Conservation (phyloP, 148 eudicot species). For the Vaccinium vitisidaea region DNA sequence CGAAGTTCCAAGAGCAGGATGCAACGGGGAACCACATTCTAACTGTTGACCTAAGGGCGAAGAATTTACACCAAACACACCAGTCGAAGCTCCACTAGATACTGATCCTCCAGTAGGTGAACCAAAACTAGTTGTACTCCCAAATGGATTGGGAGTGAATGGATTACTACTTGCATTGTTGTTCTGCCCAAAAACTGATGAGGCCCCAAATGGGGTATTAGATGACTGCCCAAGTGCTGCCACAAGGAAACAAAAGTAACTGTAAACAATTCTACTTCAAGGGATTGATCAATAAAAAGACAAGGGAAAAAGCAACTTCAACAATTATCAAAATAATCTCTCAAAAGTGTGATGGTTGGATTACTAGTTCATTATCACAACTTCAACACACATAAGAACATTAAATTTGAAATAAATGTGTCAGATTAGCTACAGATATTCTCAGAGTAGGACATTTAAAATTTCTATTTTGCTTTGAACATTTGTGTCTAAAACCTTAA, state of each 20-base stretch:
- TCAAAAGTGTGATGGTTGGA: background rate
- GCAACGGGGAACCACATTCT: background rate
- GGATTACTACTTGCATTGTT: slow-evolving; percentile 15
- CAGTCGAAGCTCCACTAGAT: slow-evolving; percentile 24
- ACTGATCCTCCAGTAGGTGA: background rate
- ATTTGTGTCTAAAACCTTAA: background rate
- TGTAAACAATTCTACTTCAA: background rate
- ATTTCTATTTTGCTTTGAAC: background rate
- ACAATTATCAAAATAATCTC: background rate
- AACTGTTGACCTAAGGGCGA: slow-evolving; percentile 8
- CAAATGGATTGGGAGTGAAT: slow-evolving; percentile 11
- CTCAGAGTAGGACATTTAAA: background rate
- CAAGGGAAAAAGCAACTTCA: background rate
- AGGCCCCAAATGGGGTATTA: slow-evolving; percentile 5
- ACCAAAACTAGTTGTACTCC: slow-evolving; percentile 19
- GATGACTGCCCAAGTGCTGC: slow-evolving; percentile 23
- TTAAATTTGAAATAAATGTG: background rate
- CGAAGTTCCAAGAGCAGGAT: slow-evolving; percentile 19
- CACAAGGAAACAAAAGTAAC: slow-evolving; percentile 7
- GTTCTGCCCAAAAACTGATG: slow-evolving; percentile 20
- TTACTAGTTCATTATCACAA: background rate
- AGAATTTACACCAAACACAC: slow-evolving; percentile 21
- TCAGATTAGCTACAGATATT: background rate
- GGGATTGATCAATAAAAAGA: background rate
- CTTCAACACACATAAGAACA: background rate